A percentile compares a stretch with the other conserved stretches of the same genome.
phyloP scores from a whole-genome alignment of 495 filamentous ascomycete species.

The Pseudomonodictys pantanalensis region DNA sequence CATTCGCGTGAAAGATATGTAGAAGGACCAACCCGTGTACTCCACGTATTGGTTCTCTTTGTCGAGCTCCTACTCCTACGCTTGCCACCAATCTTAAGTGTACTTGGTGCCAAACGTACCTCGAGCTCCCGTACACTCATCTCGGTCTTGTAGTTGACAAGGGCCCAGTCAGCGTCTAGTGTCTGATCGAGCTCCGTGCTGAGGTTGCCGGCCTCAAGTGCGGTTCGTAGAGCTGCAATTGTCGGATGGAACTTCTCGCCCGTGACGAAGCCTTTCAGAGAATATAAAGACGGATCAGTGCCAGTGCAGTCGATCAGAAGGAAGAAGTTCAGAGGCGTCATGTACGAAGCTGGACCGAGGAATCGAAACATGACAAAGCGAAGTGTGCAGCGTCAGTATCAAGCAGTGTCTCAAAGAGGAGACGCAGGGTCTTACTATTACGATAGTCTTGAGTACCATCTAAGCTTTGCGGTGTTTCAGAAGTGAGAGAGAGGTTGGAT shows the following conservation, averaged over 20 bases:
- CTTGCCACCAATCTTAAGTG: conserved; percentile 35
- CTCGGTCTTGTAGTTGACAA: conserved; percentile 39
- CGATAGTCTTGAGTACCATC: conserved; percentile 38
- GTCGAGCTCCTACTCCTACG: conserved; percentile 29
- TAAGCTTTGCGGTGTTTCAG: conserved; percentile 37
- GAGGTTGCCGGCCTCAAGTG: conserved; percentile 43
- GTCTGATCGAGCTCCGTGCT: conserved; percentile 27
- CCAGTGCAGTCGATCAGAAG: conserved; percentile 42
- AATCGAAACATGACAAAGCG: conserved; percentile 43
- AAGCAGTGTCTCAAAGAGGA: too few relatives aligned
- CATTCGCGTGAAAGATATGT: conserved; percentile 18
- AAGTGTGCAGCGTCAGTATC: too few relatives aligned
- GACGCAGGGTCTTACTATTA: too few relatives aligned
- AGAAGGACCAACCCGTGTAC: conserved; percentile 30
- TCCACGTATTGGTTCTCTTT: conserved; percentile 19
- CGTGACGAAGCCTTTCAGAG: conserved; percentile 41
- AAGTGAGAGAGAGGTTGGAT: conserved; percentile 35
- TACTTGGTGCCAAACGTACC: conserved; percentile 44
- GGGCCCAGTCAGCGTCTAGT: conserved; percentile 34
- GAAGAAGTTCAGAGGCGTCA: conserved; percentile 43
- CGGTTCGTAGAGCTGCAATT: conserved; percentile 38
- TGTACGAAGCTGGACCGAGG: conserved; percentile 39
- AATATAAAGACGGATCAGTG: conserved; percentile 41
- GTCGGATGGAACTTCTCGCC: conserved; percentile 41
- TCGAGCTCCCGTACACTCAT: conserved; percentile 44